Conservation (phyloP, 2,329 filamentous ascomycete species). For the Nakataea oryzae region DNA sequence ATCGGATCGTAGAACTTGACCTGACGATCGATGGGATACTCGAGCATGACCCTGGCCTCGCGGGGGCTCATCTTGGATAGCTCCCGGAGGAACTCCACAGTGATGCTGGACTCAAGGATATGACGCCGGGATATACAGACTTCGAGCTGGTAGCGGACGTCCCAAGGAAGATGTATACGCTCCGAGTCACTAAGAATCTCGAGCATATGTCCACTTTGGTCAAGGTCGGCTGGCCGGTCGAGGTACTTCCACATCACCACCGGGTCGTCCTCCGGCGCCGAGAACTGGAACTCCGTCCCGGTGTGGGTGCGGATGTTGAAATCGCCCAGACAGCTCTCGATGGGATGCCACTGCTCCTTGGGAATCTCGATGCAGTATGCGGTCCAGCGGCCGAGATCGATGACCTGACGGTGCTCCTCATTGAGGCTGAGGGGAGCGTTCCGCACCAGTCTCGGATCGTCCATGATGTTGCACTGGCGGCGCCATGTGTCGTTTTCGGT, state of each 20-base stretch:
- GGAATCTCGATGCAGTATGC: conserved; percentile 37
- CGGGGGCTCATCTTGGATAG: conserved; percentile 38
- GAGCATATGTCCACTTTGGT: background rate
- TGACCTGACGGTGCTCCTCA: conserved; percentile 23
- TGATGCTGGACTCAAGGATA: conserved; percentile 68
- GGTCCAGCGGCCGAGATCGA: conserved; percentile 48
- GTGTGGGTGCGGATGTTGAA: conserved; percentile 51
- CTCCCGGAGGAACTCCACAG: conserved; percentile 51
- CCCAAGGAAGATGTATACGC: conserved; percentile 35
- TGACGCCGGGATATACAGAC: conserved; percentile 77
- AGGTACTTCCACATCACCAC: conserved; percentile 6
- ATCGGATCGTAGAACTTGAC: conserved; percentile 52
- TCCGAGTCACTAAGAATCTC: background rate
- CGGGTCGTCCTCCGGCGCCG: conserved; percentile 1
- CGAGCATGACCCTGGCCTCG: conserved; percentile 57
- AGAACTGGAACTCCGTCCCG: conserved; percentile 3
- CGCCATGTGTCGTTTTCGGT: conserved; percentile 32
- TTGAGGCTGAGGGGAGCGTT: conserved; percentile 25
- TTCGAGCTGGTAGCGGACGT: conserved; percentile 81
- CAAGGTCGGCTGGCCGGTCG: background rate
- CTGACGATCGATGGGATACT: conserved; percentile 55
- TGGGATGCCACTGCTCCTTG: conserved; percentile 22
- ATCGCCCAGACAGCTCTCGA: conserved; percentile 51
- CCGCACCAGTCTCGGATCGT: conserved; percentile 20
- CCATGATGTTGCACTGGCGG: conserved; percentile 34